Base-by-base conservation (phyloP, 495 filamentous ascomycete species). In the Neurospora hispaniola region DNA sequence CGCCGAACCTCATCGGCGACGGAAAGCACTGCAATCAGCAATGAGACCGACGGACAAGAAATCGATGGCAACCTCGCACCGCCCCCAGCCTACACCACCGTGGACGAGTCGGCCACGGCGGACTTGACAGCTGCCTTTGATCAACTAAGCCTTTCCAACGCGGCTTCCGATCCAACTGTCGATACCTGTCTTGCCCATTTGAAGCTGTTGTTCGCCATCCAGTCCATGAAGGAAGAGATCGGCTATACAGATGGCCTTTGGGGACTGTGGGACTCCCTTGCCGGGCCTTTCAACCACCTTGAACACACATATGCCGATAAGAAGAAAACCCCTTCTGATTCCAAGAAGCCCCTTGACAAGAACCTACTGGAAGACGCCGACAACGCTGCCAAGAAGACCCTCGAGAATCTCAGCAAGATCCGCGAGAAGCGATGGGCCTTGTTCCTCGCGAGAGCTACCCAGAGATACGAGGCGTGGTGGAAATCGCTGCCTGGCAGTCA, bases 381-480 rank as follows among this genome's bases (percentile, higher is more conserved):
- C 27, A 74, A 66, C 16, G 42, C 73, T 62, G 72, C 75, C 10
- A 74, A 79, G 35, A 78, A 80, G 71, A 75, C 75, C 42, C 76
- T 81, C 46, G 74, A 77, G 31, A 73, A 76, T 11, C 76, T 88
- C 11, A 86, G 86, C 44, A 81, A 82, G 42, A 85, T 94, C 42
- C 83, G 88, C 42, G 92, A 96, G 82, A 94, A 94, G 82, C 84
- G 92, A 78, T 97, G 94, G 94, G 87, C 87, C 5, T 78, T 94
- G 40, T 96, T 91, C 77, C 85, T 93, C 23, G 86, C 90, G 18
- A 86, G 89, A 69, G 94, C 93, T 18, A 91, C 89, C 0, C 89
- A 91, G 16, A 85, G 94, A 27, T 97, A 93, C 78, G 84, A 89
- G 68, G 78, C 79, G 4, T 97, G 93, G 94, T 94, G 91, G 89